Conservation (phyloP, 75 land plant genomes). For the Chamaecyparis obtusa region DNA sequence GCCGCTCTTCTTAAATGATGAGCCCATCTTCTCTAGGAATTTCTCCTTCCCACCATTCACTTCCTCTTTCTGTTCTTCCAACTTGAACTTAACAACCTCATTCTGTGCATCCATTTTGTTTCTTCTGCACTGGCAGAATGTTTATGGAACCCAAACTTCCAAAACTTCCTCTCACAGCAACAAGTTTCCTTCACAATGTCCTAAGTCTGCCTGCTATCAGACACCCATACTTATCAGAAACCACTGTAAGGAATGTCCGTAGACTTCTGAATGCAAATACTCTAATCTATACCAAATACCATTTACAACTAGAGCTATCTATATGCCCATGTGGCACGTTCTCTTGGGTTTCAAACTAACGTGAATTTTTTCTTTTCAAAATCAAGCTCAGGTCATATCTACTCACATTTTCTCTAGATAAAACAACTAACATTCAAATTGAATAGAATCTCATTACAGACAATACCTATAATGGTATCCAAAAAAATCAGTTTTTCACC, state of each 20-base stretch:
- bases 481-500: background rate
- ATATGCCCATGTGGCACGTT: background rate
- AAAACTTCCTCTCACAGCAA: background rate
- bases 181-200: background rate
- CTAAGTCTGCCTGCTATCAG: background rate
- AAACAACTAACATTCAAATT: background rate
- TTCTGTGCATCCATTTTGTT: conserved; percentile 6
- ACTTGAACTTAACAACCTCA: background rate
- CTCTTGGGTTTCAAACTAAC: too few relatives aligned
- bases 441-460: background rate
- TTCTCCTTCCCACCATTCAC: background rate
- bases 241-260: background rate
- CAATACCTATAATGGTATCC: background rate
- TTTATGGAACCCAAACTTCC: background rate
- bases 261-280: background rate
- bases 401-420: too few relatives aligned
- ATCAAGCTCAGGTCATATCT: too few relatives aligned
- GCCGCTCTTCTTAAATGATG: background rate
- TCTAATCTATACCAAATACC: background rate
- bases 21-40: background rate
- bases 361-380: too few relatives aligned
- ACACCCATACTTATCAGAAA: conserved; percentile 6
- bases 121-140: background rate
- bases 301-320: background rate
- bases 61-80: background rate